Conservation (phyloP, 768 basidiomycete species). For the Leccinum longicurvipes region DNA sequence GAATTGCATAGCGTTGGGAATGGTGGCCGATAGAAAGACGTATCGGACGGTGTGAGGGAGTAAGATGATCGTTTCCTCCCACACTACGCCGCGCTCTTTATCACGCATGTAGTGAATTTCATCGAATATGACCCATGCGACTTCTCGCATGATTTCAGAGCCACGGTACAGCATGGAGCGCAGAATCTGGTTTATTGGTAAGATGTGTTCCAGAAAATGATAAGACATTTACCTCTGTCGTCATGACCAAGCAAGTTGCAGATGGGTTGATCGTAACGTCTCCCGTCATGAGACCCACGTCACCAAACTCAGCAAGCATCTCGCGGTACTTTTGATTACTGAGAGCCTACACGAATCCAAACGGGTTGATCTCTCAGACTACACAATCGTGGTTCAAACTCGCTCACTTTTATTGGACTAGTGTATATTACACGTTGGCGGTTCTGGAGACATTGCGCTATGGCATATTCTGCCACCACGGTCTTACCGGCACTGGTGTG, state of each 20-base stretch:
- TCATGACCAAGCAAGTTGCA: slow-evolving; percentile 98
- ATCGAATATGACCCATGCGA: slow-evolving; percentile 99
- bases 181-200: slow-evolving; percentile 63
- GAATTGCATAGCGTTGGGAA: slow-evolving; percentile 99
- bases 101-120: slow-evolving; percentile 99
- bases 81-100: slow-evolving; percentile 97
- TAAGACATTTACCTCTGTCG: slow-evolving; percentile 73
- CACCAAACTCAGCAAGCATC: slow-evolving; percentile 94
- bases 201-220: neutral
- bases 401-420: slow-evolving; percentile 94
- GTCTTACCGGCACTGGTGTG: slow-evolving; percentile 99
- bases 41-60: slow-evolving; percentile 95
- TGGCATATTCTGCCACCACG: slow-evolving; percentile 98
- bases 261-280: slow-evolving; percentile 99
- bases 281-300: slow-evolving; percentile 98
- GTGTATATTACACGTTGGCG: slow-evolving; percentile 98
- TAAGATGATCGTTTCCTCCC: slow-evolving; percentile 98
- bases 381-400: slow-evolving; percentile 14
- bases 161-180: slow-evolving; percentile 98
- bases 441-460: slow-evolving; percentile 90
- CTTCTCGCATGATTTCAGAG: slow-evolving; percentile 98
- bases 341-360: slow-evolving; percentile 62
- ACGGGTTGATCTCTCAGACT: slow-evolving; percentile 12
- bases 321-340: slow-evolving; percentile 99
- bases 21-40: slow-evolving; percentile 98